Base-by-base conservation (phyloP, 2,329 filamentous ascomycete genomes). In the Rutstroemia sp. region DNA sequence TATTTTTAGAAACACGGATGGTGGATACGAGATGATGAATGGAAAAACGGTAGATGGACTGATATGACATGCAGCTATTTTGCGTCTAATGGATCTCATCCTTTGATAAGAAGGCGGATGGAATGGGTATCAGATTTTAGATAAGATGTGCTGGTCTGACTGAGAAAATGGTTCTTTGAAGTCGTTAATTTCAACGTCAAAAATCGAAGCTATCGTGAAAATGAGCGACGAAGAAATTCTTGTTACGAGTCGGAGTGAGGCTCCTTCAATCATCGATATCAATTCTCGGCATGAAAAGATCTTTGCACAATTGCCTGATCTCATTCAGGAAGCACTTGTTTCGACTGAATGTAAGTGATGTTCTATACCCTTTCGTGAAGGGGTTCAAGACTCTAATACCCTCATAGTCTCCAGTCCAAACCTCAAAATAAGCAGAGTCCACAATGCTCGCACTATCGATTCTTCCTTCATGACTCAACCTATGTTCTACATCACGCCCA, bases 311-410 rank as follows among this genome's bases (percentile, higher is more conserved):
- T 51, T 67, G 9, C 65, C 65, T 1, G 65, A 67, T 59, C 36
- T 67, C 6, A 67, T 67, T 17, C 65, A 67, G 54, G 65, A 67
- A 51, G 64, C 64, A 17, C 56, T 61, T 7, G 62, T 67, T 16
- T 65, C 64, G 16, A 63, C 64, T 12, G 64, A 66, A 57, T 64
- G 64, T 65, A 49, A 60, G 59, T 48, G 5, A 48, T 21, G 5
- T 17, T 17, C 14, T 12, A 23, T 21, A 16, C 4, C 25, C 25
- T 27, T 27, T 8, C 5, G 6, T 27, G 7, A 17, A 17, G 8
- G 5, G n/a, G 16, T 7, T 12, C 21, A 7, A 19, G 3, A 30
- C 8, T n/a, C 17, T 1, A 7, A 17, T 23, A 30, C 38, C 16
- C 7, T n/a, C 1, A 44, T 17, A 67, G 65, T 65, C 44, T 65